Percentiles rank a stretch among this genome's conserved stretches.
Evolutionary conservation across 2,329 filamentous ascomycete species (phyloP).

Genomic region (Alternaria hordeiaustralica): DNA sequence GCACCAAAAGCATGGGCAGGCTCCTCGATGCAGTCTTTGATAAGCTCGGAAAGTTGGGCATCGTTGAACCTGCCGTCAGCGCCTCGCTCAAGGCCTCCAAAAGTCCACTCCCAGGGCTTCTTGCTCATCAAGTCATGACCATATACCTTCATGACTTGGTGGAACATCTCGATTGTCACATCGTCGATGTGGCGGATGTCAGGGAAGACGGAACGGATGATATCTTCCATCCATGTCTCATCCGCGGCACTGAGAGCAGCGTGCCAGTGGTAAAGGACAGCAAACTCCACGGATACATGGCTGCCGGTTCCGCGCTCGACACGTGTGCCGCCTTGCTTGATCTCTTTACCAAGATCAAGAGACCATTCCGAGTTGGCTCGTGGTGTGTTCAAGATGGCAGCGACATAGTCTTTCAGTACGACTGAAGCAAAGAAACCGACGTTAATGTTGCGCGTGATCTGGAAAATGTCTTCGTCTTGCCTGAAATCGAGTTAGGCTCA

Average conservation of each 20-base stretch:
- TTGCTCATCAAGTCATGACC: slow-evolving; percentile 63
- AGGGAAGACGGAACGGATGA: slow-evolving; percentile 32
- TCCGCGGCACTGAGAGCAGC: slow-evolving; percentile 76
- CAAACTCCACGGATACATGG: slow-evolving; percentile 84
- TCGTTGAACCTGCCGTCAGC: slow-evolving; percentile 73
- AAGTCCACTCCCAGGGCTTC: slow-evolving; percentile 72
- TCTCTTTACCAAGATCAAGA: slow-evolving; percentile 71
- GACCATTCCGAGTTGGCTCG: slow-evolving; percentile 78
- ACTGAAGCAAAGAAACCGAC: slow-evolving; percentile 65
- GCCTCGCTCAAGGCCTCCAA: slow-evolving; percentile 69
- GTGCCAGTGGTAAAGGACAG: slow-evolving; percentile 86
- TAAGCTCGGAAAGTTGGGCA: slow-evolving; percentile 74
- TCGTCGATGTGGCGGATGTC: slow-evolving; percentile 39
- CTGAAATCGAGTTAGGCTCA: slow-evolving; percentile 20
- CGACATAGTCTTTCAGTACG: slow-evolving; percentile 77
- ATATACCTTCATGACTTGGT: slow-evolving; percentile 44
- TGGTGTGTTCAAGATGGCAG: slow-evolving; percentile 77
- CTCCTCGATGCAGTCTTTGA: slow-evolving; percentile 72
- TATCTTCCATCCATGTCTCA: slow-evolving; percentile 76
- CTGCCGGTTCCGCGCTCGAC: slow-evolving; percentile 72
- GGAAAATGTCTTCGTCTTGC: slow-evolving; percentile 38
- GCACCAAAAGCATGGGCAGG: slow-evolving; percentile 62
- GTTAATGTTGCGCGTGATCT: slow-evolving; percentile 66
- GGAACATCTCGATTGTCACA: slow-evolving; percentile 44
- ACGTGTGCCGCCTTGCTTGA: slow-evolving; percentile 66